phyloP scores from a whole-genome alignment of 2,329 filamentous ascomycete species.

The Chalaropsis ovoidea region DNA sequence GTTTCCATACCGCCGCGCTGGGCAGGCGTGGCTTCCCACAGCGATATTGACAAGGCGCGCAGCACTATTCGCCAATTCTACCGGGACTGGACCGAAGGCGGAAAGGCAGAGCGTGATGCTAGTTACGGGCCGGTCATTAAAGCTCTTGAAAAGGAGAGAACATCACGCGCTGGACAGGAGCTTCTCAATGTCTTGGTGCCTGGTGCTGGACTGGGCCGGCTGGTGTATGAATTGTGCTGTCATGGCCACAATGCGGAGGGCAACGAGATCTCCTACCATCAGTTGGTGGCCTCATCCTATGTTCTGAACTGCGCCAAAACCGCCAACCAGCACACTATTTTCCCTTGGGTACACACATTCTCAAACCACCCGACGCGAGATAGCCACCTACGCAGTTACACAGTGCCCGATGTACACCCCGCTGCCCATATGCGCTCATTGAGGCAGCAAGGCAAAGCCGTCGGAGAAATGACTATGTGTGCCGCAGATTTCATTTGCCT shows the following conservation, averaged over 20 bases:
- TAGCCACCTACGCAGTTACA: conserved; percentile 64
- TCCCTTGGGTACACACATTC: conserved; percentile 79
- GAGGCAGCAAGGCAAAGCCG: conserved; percentile 24
- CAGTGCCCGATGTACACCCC: conserved; percentile 73
- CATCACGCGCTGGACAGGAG: conserved; percentile 24
- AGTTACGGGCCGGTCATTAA: conserved; percentile 65
- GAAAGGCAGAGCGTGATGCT: conserved; percentile 59
- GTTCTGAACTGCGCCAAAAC: conserved; percentile 57
- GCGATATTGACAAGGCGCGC: conserved; percentile 80
- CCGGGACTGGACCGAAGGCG: conserved; percentile 83
- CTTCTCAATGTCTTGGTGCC: conserved; percentile 67
- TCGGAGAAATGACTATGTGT: conserved; percentile 78
- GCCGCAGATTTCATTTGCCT: conserved; percentile 87
- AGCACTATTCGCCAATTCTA: conserved; percentile 91
- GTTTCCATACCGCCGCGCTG: conserved; percentile 51
- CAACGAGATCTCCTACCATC: conserved; percentile 95
- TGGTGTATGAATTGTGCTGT: conserved; percentile 77
- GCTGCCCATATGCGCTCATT: conserved; percentile 40
- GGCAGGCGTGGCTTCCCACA: conserved; percentile 57
- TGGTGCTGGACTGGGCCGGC: conserved; percentile 75
- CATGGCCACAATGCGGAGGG: conserved; percentile 69
- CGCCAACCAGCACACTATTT: conserved; percentile 58
- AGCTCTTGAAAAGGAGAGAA: conserved; percentile 48
- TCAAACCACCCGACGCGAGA: conserved; percentile 68
- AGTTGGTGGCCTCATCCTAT: conserved; percentile 74